Base-by-base conservation (phyloP, 202 grass and related monocot species). In the Panicum virgatum region DNA sequence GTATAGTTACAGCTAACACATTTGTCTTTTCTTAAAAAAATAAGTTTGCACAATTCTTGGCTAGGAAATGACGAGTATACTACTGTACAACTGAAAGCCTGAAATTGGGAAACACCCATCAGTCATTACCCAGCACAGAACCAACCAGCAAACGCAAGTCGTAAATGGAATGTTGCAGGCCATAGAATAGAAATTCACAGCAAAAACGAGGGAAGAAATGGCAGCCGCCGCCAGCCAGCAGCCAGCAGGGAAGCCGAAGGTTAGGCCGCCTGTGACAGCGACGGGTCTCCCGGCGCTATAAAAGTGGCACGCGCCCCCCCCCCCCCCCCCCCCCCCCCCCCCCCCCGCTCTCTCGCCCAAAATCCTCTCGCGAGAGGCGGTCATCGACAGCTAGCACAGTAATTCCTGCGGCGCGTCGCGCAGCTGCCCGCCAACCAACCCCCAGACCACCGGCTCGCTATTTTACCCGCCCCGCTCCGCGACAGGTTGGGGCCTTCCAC, bases 381-480 rank as follows among this genome's bases (percentile, higher is more conserved):
- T 0, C 32, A 34, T 34, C 32, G 32, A 63, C 47, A 58, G 32
- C 2, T 34, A 34, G 37, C 18, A 30, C 80, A 83, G 80, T 83
- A 52, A 88, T 75, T 80, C 69, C 37, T 69, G 40, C 6, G 76
- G 62, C 75, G 81, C 12, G 47, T 59, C 6, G 42, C 32, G 59
- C 75, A 9, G 80, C 18, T 1, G 57, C 15, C 37, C 39, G 19
- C 14, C 64, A 0, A 3, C 30, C 65, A 38, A 22, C 9, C 39
- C 5, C 18, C n/a, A n/a, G n/a, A n/a, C n/a, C n/a, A n/a, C 61
- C 13, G 22, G 7, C 39, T 40, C 8, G 22, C 12, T 71, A 62
- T 14, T 76, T 84, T 74, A 80, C 76, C 59, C 19, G 47, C 15
- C 45, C 26, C 29, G 43, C 16, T 62, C 10, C 15, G 43, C 25